Conservation (phyloP, 306 rosid genomes). For the Leucaena leucocephala region DNA sequence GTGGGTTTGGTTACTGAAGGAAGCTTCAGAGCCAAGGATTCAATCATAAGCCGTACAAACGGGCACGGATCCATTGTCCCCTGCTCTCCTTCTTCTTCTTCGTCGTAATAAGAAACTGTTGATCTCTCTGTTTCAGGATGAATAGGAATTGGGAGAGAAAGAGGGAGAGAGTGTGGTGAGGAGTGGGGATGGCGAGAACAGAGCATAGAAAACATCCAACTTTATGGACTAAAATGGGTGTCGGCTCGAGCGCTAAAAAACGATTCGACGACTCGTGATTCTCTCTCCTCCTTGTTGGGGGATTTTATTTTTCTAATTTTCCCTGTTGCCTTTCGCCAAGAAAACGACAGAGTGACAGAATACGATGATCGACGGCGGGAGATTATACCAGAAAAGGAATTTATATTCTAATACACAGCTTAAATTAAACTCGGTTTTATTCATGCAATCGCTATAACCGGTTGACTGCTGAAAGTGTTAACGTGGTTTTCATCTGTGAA, state of each 20-base stretch:
- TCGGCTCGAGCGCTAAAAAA: slow-evolving; percentile 30
- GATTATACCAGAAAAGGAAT: background rate
- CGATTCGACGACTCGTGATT: slow-evolving; percentile 11
- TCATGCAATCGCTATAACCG: background rate
- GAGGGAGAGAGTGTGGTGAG: background rate
- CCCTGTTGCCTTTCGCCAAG: slow-evolving; percentile 1
- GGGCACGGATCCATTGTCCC: slow-evolving; percentile 83
- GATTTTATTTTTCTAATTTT: background rate
- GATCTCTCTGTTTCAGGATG: background rate
- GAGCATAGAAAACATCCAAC: slow-evolving; percentile 31
- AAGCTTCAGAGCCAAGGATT: slow-evolving; percentile 68
- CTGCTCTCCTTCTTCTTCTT: background rate
- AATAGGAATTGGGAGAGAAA: background rate
- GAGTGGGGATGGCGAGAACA: background rate
- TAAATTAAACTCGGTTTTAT: background rate
- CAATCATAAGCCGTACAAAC: slow-evolving; percentile 66
- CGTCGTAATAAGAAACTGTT: background rate
- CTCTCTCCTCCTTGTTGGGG: background rate
- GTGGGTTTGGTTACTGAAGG: slow-evolving; percentile 58
- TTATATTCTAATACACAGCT: background rate
- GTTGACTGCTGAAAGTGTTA: background rate
- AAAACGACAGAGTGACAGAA: slow-evolving; percentile 21
- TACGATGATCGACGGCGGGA: background rate
- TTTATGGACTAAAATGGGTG: slow-evolving; percentile 29
- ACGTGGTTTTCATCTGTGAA: background rate